Evolutionary conservation across 495 filamentous ascomycete genomes (phyloP), one percentile per base, ranked within the genome.

Genomic region (Aspergillus ellipticus): DNA sequence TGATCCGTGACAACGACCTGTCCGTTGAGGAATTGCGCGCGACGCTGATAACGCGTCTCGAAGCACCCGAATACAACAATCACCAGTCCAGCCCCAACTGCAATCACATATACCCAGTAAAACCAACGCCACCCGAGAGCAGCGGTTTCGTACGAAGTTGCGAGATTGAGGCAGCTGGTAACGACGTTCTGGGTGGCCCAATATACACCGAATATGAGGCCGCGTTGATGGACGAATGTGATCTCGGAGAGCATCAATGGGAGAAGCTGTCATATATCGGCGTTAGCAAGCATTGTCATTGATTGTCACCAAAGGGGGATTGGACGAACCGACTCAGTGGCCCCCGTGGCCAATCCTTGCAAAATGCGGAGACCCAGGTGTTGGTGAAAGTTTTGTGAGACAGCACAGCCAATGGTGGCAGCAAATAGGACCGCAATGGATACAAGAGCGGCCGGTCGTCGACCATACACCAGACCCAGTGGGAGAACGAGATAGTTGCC

Each of bases 101-200:
- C 60, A 42, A 71, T 67, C 0, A 63, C 60, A 31, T 64, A 71
- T 0, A 74, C 62, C 71, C 71, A 71, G 56, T 74, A 74, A 48
- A 69, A 72, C 71, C 71, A 74, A 39, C 71, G 62, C 69, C 69
- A 74, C 13, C 67, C 66, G 0, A 70, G 52, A 16, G 65, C 65
- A 2, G 62, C 69, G 0, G 59, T 64, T 41, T 71, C 65, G 50
- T 72, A 72, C 2, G 69, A 70, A 17, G 53, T 60, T 10, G 69
- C 71, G 11, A 72, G 48, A 29, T 64, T 70, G 10, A 72, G 51
- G 37, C 51, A 53, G 8, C 63, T 63, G 35, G 69, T 66, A 5
- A 74, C 59, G 8, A 62, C 52, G 48, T 69, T 74, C 48, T 74
- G 71, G 1, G 66, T 62, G 33, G 67, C 57, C 69, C 71, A 74